phyloP scores from a whole-genome alignment of 495 filamentous ascomycete species.

The Pyronema omphalodes region DNA sequence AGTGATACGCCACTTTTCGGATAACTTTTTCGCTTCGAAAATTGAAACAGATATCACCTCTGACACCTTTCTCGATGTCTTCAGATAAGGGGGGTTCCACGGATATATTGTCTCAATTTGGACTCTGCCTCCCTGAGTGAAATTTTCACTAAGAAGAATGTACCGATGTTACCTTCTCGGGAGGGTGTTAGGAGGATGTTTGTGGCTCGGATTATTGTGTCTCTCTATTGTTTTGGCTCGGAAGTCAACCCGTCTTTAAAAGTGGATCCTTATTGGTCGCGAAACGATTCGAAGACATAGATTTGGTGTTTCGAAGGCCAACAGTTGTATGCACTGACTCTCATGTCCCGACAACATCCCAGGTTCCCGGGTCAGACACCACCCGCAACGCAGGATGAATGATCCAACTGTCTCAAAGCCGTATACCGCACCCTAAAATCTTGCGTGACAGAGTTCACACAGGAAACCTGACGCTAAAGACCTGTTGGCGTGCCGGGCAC shows the following conservation, averaged over 20 bases:
- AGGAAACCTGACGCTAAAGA: too few species aligned
- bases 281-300: background rate
- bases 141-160: background rate
- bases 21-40: too few species aligned
- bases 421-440: background rate
- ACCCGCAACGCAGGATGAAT: background rate
- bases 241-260: too few species aligned
- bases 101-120: background rate
- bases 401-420: background rate
- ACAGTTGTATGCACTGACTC: background rate
- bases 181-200: background rate
- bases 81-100: background rate
- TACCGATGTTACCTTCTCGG: background rate
- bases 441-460: background rate
- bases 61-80: background rate
- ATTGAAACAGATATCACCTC: background rate
- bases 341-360: background rate
- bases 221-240: background rate
- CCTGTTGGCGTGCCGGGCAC: too few species aligned
- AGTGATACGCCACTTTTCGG: too few species aligned
- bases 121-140: background rate
- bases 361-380: background rate
- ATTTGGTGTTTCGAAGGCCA: background rate
- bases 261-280: background rate
- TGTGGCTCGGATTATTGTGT: background rate